Conservation (phyloP, 2,329 filamentous ascomycete genomes). For the Pleomassaria siparia region DNA sequence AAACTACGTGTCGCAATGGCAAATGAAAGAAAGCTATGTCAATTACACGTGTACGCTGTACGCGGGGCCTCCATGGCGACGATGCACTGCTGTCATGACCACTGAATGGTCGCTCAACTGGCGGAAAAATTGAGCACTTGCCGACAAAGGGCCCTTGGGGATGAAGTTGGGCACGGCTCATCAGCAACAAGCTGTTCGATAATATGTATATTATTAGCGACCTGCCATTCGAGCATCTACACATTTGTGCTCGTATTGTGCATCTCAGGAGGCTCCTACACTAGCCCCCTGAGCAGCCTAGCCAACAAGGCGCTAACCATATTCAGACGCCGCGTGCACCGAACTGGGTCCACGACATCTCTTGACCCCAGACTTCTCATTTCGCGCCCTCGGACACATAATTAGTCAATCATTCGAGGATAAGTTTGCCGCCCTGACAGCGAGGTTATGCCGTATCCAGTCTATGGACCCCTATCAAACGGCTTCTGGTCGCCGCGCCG, state of each 20-base stretch:
- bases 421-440: conserved; percentile 19
- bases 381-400: conserved; percentile 20
- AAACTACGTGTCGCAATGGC: too few species aligned
- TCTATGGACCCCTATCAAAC: conserved; percentile 35
- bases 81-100: too few species aligned
- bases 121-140: conserved; percentile 2
- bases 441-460: conserved; percentile 23
- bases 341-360: not conserved
- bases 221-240: conserved; percentile 2
- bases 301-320: conserved; percentile 9
- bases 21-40: too few species aligned
- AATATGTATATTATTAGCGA: not conserved
- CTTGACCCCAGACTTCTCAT: conserved; percentile 34
- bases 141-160: not conserved
- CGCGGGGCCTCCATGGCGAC: too few species aligned
- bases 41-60: too few species aligned
- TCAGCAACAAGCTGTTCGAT: not conserved
- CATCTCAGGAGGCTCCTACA: conserved; percentile 11
- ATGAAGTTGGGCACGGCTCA: not conserved
- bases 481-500: conserved; percentile 15
- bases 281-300: conserved; percentile 3
- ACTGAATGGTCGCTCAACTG: too few species aligned
- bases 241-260: conserved; percentile 16
- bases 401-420: conserved; percentile 26
- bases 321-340: not conserved